phyloP scores from a whole-genome alignment of 1,284 basidiomycete species.

The Malassezia restricta region DNA sequence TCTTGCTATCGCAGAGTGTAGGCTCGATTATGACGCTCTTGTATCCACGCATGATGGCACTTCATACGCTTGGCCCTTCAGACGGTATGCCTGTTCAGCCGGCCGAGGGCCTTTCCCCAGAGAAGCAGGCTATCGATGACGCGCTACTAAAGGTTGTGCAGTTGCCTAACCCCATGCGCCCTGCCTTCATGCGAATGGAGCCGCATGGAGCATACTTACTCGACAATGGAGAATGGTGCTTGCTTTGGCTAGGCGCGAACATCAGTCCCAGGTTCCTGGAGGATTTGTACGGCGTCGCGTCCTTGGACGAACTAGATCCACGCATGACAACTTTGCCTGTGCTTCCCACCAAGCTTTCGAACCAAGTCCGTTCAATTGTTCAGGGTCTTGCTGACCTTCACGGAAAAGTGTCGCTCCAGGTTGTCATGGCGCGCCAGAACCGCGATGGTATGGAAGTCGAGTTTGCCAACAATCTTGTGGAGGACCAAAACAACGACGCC shows the following conservation, averaged over 20 bases:
- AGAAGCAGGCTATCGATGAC: constrained; percentile 48
- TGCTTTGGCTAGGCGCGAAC: constrained; percentile 79
- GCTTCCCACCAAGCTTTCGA: constrained; percentile 65
- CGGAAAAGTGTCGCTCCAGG: constrained; percentile 55
- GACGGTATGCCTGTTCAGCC: constrained; percentile 56
- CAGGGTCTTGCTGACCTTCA: constrained; percentile 58
- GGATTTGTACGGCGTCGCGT: constrained; percentile 76
- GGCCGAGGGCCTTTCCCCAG: constrained; percentile 42
- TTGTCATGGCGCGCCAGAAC: constrained; percentile 78
- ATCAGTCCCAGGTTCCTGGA: constrained; percentile 68
- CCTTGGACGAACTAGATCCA: constrained; percentile 61
- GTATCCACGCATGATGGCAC: constrained; percentile 76
- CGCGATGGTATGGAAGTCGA: constrained; percentile 86
- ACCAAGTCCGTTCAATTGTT: constrained; percentile 73
- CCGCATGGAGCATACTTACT: constrained; percentile 80
- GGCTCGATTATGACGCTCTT: constrained; percentile 64
- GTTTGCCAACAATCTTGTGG: constrained; percentile 89
- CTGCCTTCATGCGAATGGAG: constrained; percentile 77
- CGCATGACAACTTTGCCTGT: constrained; percentile 62
- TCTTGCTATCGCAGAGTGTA: constrained; percentile 60
- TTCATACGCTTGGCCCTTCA: constrained; percentile 68
- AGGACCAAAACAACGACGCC: constrained; percentile 91
- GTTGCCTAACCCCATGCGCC: constrained; percentile 65
- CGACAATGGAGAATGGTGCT: constrained; percentile 79
- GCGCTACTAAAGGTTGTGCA: constrained; percentile 51